Base-by-base conservation (phyloP, 2,329 filamentous ascomycete species). In the Cryphonectria nitschkei region DNA sequence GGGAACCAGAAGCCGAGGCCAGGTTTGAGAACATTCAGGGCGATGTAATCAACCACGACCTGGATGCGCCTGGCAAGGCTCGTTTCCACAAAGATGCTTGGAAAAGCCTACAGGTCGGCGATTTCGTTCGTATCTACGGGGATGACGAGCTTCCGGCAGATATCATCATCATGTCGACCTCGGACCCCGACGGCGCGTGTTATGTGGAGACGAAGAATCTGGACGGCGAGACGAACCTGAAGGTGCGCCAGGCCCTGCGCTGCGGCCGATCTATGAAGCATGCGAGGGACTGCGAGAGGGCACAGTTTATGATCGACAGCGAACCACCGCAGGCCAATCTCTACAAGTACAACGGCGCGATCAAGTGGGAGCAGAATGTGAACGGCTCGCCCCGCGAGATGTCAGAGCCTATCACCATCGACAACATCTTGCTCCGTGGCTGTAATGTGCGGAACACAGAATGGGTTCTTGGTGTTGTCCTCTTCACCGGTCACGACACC, bases 181-280 rank as follows among this genome's bases (percentile, higher is more conserved):
- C 96, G 2, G 96, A 98, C 76, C 88, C 92, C 0, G 96, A 99
- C 76, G 96, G 96, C 66, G 93, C 93, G 52, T 99, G 96, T 81
- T 99, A 98, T 76, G 92, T 99, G 32, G 96, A 99, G 82, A 99
- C 96, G 2, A 99, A 98, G 84, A 98, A 97, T 79, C 80, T 99
- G 84, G 96, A 99, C 77, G 96, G 96, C 66, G 96, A 99, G 82
- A 99, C 96, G 2, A 99, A 99, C 77, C 84, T 99, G 73, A 99
- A 99, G 81, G 94, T 98, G 73, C 92, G 96, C 71, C 93, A 95
- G 77, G 94, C 96, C 29, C 86, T 99, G 58, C 93, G 95, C 74
- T 96, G 93, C 77, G 93, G 95, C 16, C 90, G 92, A 68, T 85
- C 89, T 63, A 87, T 99, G 72, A 93, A 91, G 78, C 95, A 98